Percentiles rank a stretch among this genome's conserved stretches.
Evolutionary conservation across 164 flowering plant species (phyloP).

Genomic region (Euptelea pleiosperma): DNA sequence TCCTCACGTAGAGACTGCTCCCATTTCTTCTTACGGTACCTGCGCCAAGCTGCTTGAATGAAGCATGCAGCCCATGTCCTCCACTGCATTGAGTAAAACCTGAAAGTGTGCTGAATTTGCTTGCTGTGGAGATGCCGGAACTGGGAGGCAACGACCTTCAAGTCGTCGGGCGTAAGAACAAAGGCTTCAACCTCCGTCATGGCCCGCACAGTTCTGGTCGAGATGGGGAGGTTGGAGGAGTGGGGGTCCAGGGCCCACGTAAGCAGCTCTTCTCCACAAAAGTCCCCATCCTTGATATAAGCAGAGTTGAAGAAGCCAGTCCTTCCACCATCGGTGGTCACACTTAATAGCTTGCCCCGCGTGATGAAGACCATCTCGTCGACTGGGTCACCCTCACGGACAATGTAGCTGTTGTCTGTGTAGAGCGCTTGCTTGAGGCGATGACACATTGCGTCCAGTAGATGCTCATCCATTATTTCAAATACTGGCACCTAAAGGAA

Average conservation of each 20-base stretch:
- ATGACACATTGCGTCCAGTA: slow-evolving; percentile 90
- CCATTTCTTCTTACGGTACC: slow-evolving; percentile 59
- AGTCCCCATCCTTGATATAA: slow-evolving; percentile 75
- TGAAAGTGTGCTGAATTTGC: slow-evolving; percentile 83
- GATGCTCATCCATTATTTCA: slow-evolving; percentile 87
- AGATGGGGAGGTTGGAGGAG: slow-evolving; percentile 78
- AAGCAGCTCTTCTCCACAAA: slow-evolving; percentile 95
- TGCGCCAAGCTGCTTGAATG: slow-evolving; percentile 88
- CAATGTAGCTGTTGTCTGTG: slow-evolving; percentile 68
- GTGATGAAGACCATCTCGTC: slow-evolving; percentile 90
- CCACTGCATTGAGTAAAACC: slow-evolving; percentile 91
- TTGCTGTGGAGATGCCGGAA: slow-evolving; percentile 87
- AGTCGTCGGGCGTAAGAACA: slow-evolving; percentile 74
- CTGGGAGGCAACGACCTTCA: slow-evolving; percentile 82
- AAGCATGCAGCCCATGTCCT: slow-evolving; percentile 96
- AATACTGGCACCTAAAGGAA: slow-evolving; percentile 79
- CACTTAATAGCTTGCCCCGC: slow-evolving; percentile 71
- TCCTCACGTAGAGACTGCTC: slow-evolving; percentile 63
- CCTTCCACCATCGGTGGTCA: slow-evolving; percentile 88
- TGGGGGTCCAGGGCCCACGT: slow-evolving; percentile 94
- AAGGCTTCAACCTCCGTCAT: slow-evolving; percentile 83
- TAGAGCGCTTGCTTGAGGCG: slow-evolving; percentile 77
- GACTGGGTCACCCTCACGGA: slow-evolving; percentile 91
- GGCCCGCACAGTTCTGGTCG: slow-evolving; percentile 85
- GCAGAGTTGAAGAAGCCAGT: slow-evolving; percentile 88